Percentiles rank a stretch among this genome's conserved stretches.
Evolutionary conservation across 192 early-diverging fungal species (phyloP).

Genomic region (Backusella westeae): DNA sequence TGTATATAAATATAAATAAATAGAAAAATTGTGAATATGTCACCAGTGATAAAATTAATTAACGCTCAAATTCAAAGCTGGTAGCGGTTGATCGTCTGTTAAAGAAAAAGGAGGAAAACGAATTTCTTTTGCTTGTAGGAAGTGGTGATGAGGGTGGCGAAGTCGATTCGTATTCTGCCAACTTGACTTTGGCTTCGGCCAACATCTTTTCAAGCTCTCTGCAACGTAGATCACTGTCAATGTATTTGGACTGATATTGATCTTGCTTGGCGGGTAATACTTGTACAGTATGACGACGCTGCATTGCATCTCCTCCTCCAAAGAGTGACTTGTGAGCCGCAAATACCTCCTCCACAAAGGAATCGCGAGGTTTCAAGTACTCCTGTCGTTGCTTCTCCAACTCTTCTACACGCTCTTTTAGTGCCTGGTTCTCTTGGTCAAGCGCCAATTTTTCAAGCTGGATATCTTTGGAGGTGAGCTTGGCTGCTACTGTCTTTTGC

Average conservation of each 20-base stretch:
- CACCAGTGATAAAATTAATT: background rate
- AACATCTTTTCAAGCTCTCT: slow-evolving; percentile 40
- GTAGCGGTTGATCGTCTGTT: background rate
- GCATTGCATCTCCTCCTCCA: background rate
- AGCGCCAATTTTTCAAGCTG: slow-evolving; percentile 34
- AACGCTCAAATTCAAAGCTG: background rate
- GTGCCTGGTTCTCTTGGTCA: slow-evolving; percentile 13
- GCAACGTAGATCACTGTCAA: slow-evolving; percentile 36
- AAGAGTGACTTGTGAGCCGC: slow-evolving; percentile 23
- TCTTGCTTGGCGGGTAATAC: background rate
- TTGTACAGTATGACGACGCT: slow-evolving; percentile 33
- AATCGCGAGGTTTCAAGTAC: slow-evolving; percentile 25
- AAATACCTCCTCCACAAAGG: slow-evolving; percentile 32
- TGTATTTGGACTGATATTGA: slow-evolving; percentile 33
- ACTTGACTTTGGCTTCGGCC: slow-evolving; percentile 37
- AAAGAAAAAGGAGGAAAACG: background rate
- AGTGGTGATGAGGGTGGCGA: slow-evolving; percentile 17
- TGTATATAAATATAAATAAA: no score
- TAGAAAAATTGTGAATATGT: no score
- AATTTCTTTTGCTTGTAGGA: slow-evolving; percentile 14
- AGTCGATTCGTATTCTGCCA: slow-evolving; percentile 27
- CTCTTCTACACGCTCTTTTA: slow-evolving; percentile 11
- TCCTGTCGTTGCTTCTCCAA: slow-evolving; percentile 28
- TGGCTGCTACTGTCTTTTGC: slow-evolving; percentile 22
- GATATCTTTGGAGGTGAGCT: slow-evolving; percentile 31